Evolutionary conservation across 768 basidiomycete species (phyloP).

Genomic region (Mycena latifolia): DNA sequence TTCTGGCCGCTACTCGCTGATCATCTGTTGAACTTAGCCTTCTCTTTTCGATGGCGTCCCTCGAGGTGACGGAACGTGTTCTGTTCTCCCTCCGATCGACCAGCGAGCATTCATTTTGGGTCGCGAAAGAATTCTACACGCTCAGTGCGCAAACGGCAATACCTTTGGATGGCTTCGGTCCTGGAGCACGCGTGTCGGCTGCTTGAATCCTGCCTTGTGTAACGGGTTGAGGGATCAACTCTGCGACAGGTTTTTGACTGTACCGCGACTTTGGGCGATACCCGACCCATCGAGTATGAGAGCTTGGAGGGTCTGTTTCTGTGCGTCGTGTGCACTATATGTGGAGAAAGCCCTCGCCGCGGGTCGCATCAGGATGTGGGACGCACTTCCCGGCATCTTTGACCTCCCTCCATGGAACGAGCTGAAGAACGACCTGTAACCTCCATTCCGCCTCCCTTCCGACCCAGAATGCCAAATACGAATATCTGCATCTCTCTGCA

Average conservation of each 20-base stretch:
- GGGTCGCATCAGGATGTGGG: constrained; percentile 4
- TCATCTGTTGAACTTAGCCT: not conserved
- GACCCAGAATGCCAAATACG: not conserved
- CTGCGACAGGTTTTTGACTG: not conserved
- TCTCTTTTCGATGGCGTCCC: not conserved
- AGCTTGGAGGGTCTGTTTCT: not conserved
- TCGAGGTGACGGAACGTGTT: not conserved
- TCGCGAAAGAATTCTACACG: constrained; percentile 1
- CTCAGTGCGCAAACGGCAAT: not conserved
- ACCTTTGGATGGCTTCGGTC: constrained; percentile 14
- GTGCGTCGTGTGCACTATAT: not conserved
- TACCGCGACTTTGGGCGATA: not conserved
- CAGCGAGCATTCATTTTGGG: constrained; percentile 2
- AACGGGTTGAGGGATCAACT: not conserved
- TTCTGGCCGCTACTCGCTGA: not conserved
- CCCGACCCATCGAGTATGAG: not conserved
- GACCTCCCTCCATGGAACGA: not conserved
- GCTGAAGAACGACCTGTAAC: not conserved
- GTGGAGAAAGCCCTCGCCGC: not conserved
- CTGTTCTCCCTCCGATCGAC: not conserved
- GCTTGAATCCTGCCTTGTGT: not conserved
- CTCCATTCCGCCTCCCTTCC: not conserved
- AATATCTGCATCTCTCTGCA: not conserved
- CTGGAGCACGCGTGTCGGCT: not conserved
- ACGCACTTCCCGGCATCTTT: not conserved